Evolutionary conservation across 2,329 filamentous ascomycete genomes (phyloP), one percentile per base, ranked within the genome.

Genomic region (Eurotiales sp.): DNA sequence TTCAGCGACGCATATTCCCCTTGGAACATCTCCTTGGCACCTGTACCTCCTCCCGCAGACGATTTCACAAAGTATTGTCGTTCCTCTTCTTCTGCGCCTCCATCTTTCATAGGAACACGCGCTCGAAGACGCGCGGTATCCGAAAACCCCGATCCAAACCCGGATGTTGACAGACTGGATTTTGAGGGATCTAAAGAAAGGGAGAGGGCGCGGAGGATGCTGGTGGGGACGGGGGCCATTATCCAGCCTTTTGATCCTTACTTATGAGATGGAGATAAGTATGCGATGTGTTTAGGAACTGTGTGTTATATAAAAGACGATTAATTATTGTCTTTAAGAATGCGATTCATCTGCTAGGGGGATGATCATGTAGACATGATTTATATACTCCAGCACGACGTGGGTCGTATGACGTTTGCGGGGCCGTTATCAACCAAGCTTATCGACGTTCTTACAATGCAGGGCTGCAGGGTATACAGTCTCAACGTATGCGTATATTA

Each of bases 1-100:
- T 90, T 91, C 50, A 96, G 81, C 2, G 89, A 95, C 45, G 82
- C 81, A 64, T 90, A 86, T 70, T 96, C 92, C 54, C 91, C 88
- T 82, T 61, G 59, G 56, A 70, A 66, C 67, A 71, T 72, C 43
- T 70, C 64, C 46, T 60, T 56, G 21, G 66, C 61, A 8, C 65
- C 62, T 2, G 59, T n/a, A n/a, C n/a, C n/a, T n/a, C n/a, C n/a
- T n/a, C n/a, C n/a, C n/a, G n/a, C 49, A 1, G 67, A 68, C 1
- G 66, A 71, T 56, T 75, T 73, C 34, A 74, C 57, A 51, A 74
- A 75, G 59, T 70, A 71, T 32, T 58, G 61, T 3, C 61, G 60
- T 46, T 67, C 59, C 46, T 67, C 59, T 58, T 64, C 57, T 3
- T 51, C 42, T 8, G 54, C 46, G 4, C 56, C 54, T 15, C 60